These are phyloP conservation scores for Dendrocalamus sinicus DNA, from an alignment of 176 grass and related monocot species.

Conservation along the genomic window DNA sequence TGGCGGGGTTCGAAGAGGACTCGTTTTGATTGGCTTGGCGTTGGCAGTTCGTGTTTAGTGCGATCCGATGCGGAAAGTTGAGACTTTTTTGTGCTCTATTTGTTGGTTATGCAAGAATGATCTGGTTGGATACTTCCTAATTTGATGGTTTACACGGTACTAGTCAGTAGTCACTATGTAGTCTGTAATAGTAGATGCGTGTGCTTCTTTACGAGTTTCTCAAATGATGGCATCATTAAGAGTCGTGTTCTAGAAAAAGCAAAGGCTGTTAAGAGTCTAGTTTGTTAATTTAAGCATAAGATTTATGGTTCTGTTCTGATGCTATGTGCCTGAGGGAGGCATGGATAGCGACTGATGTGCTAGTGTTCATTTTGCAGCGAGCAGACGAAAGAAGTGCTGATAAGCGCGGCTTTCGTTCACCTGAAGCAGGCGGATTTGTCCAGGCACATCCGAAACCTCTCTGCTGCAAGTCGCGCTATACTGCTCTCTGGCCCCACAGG, in stretches of 20 bases:
- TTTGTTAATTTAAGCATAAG: background rate
- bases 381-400: slow-evolving; percentile 73
- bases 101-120: background rate
- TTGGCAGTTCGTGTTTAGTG: background rate
- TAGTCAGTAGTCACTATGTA: background rate
- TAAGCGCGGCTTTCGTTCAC: slow-evolving; percentile 92
- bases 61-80: slow-evolving; percentile 36
- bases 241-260: slow-evolving; percentile 16
- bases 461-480: slow-evolving; percentile 80
- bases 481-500: slow-evolving; percentile 88
- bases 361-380: slow-evolving; percentile 60
- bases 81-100: background rate
- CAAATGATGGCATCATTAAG: background rate
- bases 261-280: no score
- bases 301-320: slow-evolving; percentile 25
- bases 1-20: background rate
- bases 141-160: background rate
- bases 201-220: background rate
- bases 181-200: background rate
- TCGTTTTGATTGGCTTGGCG: background rate
- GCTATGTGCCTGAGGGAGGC: background rate
- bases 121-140: background rate
- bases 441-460: slow-evolving; percentile 88
- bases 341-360: slow-evolving; percentile 3
- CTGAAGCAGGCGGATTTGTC: slow-evolving; percentile 74